A percentile compares a stretch with the other conserved stretches of the same genome.
These are phyloP conservation scores for Erythrophleum fordii DNA, from an alignment of 306 rosid genomes.

Conservation along the genomic window DNA sequence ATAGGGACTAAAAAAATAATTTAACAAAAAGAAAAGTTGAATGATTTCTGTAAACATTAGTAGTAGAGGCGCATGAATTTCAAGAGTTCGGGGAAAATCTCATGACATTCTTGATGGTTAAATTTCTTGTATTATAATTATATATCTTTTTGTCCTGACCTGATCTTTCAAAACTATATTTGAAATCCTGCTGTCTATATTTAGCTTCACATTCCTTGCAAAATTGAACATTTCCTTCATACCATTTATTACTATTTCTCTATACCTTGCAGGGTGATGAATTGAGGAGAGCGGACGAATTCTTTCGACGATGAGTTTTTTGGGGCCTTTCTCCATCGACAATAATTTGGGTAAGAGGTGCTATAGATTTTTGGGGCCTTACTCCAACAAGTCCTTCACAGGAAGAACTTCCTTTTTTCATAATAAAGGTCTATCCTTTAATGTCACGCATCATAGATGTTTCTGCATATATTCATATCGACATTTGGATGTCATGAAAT, in stretches of 20 bases:
- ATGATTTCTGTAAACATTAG: not conserved
- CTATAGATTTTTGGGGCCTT: no score
- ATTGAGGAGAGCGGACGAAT: not conserved
- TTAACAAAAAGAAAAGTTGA: no score
- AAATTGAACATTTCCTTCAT: not conserved
- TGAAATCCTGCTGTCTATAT: not conserved
- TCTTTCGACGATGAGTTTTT: no score
- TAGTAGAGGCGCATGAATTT: not conserved
- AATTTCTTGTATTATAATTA: not conserved
- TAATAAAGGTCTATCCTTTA: no score
- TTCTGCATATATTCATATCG: no score
- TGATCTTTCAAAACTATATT: no score
- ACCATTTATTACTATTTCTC: not conserved
- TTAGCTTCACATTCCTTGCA: not conserved
- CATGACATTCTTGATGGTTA: constrained; percentile 2
- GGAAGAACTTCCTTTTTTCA: no score
- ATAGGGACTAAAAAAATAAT: no score
- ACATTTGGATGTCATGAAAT: no score
- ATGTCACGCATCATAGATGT: no score
- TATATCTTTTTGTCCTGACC: not conserved
- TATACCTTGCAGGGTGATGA: not conserved
- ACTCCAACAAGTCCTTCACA: no score
- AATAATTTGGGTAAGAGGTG: no score
- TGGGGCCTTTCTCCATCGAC: not conserved
- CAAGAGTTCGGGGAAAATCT: not conserved